phyloP scores from a whole-genome alignment of 225 moss, liverwort and hornwort species.

The Straminergon stramineum region DNA sequence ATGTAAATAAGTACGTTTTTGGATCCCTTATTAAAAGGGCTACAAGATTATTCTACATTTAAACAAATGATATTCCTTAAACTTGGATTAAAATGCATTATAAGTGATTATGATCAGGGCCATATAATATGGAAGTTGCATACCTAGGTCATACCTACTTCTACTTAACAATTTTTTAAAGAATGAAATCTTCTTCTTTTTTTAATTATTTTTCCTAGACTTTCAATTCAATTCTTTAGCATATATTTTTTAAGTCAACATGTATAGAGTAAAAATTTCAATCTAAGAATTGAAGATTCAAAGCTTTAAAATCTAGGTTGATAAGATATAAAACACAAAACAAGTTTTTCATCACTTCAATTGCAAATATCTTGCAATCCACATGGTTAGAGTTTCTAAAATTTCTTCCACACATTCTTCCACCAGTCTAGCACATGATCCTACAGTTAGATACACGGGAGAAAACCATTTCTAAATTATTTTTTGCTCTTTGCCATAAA shows the following conservation, averaged over 20 bases:
- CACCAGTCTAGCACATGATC: fast-evolving
- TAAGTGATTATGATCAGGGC: too few relatives aligned
- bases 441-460: background rate
- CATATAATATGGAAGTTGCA: too few relatives aligned
- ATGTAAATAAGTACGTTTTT: too few relatives aligned
- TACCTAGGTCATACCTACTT: too few relatives aligned
- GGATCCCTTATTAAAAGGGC: too few relatives aligned
- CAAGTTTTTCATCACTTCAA: background rate
- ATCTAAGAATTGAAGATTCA: background rate
- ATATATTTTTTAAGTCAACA: background rate
- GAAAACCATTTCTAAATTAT: fast-evolving
- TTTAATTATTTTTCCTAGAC: background rate
- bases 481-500: background rate
- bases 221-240: background rate
- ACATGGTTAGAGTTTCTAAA: background rate
- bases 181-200: background rate
- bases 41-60: too few relatives aligned
- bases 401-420: background rate
- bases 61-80: too few relatives aligned
- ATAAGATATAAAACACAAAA: background rate
- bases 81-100: too few relatives aligned
- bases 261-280: background rate
- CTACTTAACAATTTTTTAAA: background rate
- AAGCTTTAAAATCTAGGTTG: fast-evolving
- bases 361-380: background rate